Evolutionary conservation across 768 basidiomycete species (phyloP).

Genomic region (Trametes cubensis): DNA sequence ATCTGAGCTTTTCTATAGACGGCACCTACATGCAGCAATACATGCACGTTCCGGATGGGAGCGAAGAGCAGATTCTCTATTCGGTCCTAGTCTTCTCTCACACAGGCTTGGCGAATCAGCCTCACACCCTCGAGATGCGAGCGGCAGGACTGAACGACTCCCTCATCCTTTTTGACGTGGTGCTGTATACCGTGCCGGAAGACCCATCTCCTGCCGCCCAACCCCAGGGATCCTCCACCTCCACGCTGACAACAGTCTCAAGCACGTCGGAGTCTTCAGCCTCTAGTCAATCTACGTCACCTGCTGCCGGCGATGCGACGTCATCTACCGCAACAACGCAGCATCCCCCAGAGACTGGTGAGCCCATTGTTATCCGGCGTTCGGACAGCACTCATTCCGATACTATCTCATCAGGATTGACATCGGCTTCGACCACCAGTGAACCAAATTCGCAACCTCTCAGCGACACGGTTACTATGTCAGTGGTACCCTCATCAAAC

Average conservation of each 20-base stretch:
- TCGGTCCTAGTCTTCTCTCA: constrained; percentile 7
- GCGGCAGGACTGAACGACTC: not conserved
- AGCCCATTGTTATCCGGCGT: no score
- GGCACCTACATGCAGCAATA: not conserved
- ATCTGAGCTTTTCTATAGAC: constrained; percentile 14
- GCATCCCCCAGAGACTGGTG: no score
- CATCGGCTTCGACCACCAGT: no score
- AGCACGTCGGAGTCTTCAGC: no score
- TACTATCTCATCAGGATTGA: no score
- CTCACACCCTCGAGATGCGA: constrained; percentile 8
- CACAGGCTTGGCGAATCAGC: not conserved
- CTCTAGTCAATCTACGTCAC: no score
- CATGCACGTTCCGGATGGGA: constrained; percentile 9
- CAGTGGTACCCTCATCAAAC: no score
- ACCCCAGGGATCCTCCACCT: not conserved
- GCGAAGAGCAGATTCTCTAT: not conserved
- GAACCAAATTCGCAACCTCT: no score
- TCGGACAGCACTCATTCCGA: no score
- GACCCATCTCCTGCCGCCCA: constrained; percentile 1
- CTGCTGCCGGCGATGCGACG: no score
- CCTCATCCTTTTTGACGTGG: constrained; percentile 14
- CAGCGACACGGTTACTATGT: no score
- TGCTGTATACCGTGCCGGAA: constrained; percentile 8
- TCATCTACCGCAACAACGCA: no score
- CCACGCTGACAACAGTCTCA: not conserved